Evolutionary conservation across 2,329 filamentous ascomycete species (phyloP), one percentile per base, ranked within the genome.

Genomic region (Pestalotiopsis sp.): DNA sequence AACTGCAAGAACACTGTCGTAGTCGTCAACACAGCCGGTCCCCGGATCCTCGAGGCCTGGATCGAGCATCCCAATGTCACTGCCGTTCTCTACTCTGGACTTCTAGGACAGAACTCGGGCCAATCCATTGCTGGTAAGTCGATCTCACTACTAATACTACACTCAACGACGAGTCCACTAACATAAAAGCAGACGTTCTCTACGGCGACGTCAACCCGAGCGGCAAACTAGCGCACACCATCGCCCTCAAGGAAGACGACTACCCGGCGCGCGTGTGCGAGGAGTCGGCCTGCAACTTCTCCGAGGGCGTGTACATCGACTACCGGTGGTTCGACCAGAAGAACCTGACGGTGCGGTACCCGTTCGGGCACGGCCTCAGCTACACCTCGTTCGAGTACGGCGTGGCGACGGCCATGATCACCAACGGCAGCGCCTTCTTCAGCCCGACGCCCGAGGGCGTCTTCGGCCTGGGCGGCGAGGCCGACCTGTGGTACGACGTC

Each of bases 1-100:
- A 80, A 85, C 68, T 90, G 87, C 81, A 90, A 90, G 81, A 92
- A 92, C 80, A 92, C 90, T 12, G 83, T 93, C 52, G 86, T 92
- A 36, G 84, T 92, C 69, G 85, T 92, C 69, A 90, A 92, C 80
- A 87, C 87, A 9, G 86, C 89, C n/a, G 89, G 89, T 2, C 83
- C 89, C 3, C 86, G 91, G 38, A 79, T 91, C 11, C 79, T 92
- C 39, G 83, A 87, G 67, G 81, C 86, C 1, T 90, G 84, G 79
- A 84, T 86, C 69, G 78, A 86, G 17, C 83, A 88, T 73, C 80
- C 83, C 6, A 91, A 91, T 75, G 83, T 91, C 23, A 89, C 87
- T 5, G 89, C 88, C 14, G 86, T 91, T 36, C 74, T 91, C 5
- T 90, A 85, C 76, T 87, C 86, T 39, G 85, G 86, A 73, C 80